Base-by-base conservation (phyloP, 495 filamentous ascomycete species). In the Parmelia sp. region DNA sequence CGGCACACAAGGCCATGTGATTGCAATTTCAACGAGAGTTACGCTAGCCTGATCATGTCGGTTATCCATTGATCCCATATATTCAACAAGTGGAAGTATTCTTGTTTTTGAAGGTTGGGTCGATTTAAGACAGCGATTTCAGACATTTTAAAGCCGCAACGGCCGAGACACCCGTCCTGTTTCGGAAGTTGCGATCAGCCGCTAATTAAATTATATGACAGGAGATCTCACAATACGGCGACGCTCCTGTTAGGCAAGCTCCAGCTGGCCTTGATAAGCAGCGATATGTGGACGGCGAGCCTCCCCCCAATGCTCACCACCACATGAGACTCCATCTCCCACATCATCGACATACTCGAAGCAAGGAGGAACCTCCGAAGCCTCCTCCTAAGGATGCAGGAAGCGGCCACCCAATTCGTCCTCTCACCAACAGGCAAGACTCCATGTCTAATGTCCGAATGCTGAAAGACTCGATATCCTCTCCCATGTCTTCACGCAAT, bases 161-260 rank as follows among this genome's bases (percentile, higher is more conserved):
- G 49, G 31, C 57, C 39, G 58, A 33, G 27, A 37, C n/a, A n/a
- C 64, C 60, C 14, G 29, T 68, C 65, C 37, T 19, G 23, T 49
- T 31, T 44, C 61, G 33, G 62, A 64, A 70, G 47, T 61, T 15
- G 64, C 65, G 45, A 58, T 69, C 17, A 4, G 59, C 62, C 11
- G 62, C 70, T 71, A 63, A 71, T 37, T 37, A 65, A 9, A 37
- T 36, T 57, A 14, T 31, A 31, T 40, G 29, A 25, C 58, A 90
- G 86, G 91, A 96, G 71, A 88, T 95, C 62, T 82, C 86, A 27
- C 85, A 87, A 61, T 90, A 88, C 72, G 90, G 91, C 31, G 89
- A 93, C 73, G 90, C 91, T 23, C 91, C 90, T 25, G 86, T 95
- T 36, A 83, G 89, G 58, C 81, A 89, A 68, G 82, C 82, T 42